Evolutionary conservation across 768 basidiomycete species (phyloP), one percentile per base, ranked within the genome.

Genomic region (Sporobolomyces pararoseus): DNA sequence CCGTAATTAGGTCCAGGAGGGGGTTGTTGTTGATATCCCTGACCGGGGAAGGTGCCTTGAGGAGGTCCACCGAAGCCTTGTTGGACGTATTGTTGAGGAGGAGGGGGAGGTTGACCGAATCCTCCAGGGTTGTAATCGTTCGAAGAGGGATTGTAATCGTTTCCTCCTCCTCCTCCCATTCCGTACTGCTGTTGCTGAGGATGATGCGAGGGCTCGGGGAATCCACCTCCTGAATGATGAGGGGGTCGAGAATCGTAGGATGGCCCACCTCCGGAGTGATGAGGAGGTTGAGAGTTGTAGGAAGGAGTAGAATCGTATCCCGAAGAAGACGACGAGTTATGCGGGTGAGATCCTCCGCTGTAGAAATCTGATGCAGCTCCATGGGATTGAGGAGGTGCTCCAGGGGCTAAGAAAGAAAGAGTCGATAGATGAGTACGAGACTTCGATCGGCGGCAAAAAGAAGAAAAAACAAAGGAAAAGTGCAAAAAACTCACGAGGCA

Each of bases 321-420:
- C 17, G 47, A 37, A 12, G 34, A 50, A 35, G 37, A 37, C 23
- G 35, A 44, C 13, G 46, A 47, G 39, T 32, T 7, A 34, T 7
- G 17, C 17, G 7, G 59, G 44, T 42, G 39, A 42, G 47, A 35
- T 4, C 32, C 23, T 16, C 27, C 63, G 23, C 60, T 44, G 62
- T 57, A 29, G 39, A 46, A 70, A 7, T 54, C 44, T 17, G 63
- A 59, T 7, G 69, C 64, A 17, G 63, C 64, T 34, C 62, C 64
- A 25, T 63, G 68, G 37, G 68, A 53, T 32, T 65, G 63, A 32
- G 68, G 68, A n/a, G 68, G 68, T 2, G 29, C 63, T 13, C 68
- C 68, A n/a, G n/a, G n/a, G n/a, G n/a, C n/a, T n/a, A n/a, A n/a
- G n/a, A n/a, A n/a, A n/a, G n/a, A n/a, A n/a, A n/a, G n/a, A n/a